Evolutionary conservation across 139 green algal genomes (phyloP), one percentile per base, ranked within the genome.

Genomic region (Asterochloris sp.): DNA sequence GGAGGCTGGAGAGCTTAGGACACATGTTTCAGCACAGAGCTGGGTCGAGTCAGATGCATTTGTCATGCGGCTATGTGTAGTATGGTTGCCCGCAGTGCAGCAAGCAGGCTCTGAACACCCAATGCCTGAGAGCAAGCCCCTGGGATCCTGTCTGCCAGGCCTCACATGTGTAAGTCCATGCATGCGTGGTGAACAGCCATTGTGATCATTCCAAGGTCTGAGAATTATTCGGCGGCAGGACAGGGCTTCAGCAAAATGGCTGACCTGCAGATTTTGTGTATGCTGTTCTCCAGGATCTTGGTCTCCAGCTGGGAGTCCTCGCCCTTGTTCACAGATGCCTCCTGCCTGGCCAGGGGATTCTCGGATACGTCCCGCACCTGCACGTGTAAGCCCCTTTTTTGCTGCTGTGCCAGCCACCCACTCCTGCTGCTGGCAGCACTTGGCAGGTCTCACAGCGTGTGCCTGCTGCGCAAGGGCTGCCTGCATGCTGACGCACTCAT

Each of bases 261-360:
- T 54, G 38, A 54, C 38, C 38, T 54, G 38, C 95, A 97, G 80
- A 99, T 97, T 87, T 97, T 98, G 76, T 90, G 88, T 78, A 99
- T 95, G 69, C 87, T 91, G 82, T 89, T 89, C 86, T 99, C 96
- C 76, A 99, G 90, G 19, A 98, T 89, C 13, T 90, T 83, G 0
- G 95, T 99, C 87, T 99, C 95, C 82, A 96, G 89, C 63, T 92
- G 85, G 28, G 85, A 71, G 54, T 92, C 87, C 4, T 87, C 83
- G 16, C 80, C 83, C 69, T 81, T 82, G 54, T 75, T 24, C 82
- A 80, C 83, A 26, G 24, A 23, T 62, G 16, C 73, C 62, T 69
- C 73, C 8, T 67, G 67, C 77, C 78, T 90, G 64, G 86, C 86
- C 28, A 95, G 84, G 14, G 90, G 90, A 78, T 95, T 94, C 64